Evolutionary conservation across 352 stramenopile species (phyloP).

Genomic region (Blastocystis sp.): DNA sequence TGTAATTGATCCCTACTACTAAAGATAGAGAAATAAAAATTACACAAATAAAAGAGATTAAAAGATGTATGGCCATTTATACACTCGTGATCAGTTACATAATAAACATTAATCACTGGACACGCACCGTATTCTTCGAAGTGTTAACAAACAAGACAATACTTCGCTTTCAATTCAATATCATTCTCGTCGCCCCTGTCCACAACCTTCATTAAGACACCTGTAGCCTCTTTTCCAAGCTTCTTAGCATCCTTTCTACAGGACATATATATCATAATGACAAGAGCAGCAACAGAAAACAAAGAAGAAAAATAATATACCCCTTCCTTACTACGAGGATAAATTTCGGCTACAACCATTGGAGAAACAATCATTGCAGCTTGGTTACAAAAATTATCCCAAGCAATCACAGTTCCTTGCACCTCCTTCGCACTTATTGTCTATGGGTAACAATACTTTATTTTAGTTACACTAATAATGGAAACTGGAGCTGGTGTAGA

Average conservation of each 20-base stretch:
- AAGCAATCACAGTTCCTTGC: neutral
- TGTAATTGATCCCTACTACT: too few relatives aligned
- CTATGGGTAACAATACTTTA: neutral
- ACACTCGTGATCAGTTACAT: neutral
- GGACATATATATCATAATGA: neutral
- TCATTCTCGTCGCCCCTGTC: neutral
- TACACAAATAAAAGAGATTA: too few relatives aligned
- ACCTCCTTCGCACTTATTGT: neutral
- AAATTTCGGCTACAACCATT: conserved; percentile 1
- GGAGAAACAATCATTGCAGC: neutral
- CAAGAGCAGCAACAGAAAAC: neutral
- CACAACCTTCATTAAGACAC: neutral
- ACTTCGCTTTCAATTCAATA: neutral
- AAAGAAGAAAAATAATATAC: conserved; percentile 34
- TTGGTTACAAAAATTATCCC: conserved; percentile 18
- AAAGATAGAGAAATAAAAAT: too few relatives aligned
- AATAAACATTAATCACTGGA: neutral
- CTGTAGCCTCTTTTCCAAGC: neutral
- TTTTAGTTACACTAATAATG: neutral
- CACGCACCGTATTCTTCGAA: neutral
- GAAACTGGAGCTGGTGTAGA: neutral
- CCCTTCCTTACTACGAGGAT: neutral
- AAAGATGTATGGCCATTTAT: neutral
- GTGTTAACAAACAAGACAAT: neutral
- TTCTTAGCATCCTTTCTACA: neutral